Base-by-base conservation (phyloP, 148 eudicot genomes). In the Beta vulgaris region DNA sequence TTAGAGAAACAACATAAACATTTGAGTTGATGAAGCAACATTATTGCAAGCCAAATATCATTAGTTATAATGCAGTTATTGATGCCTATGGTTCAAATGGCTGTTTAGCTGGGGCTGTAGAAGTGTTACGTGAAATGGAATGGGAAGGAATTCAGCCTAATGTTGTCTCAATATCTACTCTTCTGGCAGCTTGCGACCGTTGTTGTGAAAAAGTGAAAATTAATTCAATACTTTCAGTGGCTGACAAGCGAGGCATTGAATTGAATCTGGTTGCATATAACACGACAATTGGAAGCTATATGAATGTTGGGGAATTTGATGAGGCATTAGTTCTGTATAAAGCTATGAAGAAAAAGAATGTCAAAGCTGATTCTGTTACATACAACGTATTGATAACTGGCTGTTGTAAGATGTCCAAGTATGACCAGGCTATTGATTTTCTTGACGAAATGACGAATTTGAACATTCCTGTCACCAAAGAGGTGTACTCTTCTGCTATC, bases 61-160 rank as follows among this genome's bases (percentile, higher is more conserved):
- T 94, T 29, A 87, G 78, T 83, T 94, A 86, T 69, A 94, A 94
- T 86, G 96, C 97, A 14, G 87, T 94, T 28, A 92, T 94, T 73
- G 93, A 94, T 83, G 97, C 98, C n/a, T 91, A 86, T 78, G 97
- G 97, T 77, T 88, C 98, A 61, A 94, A 81, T 76, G 93, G 97
- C 36, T 63, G 77, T 79, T 80, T 90, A 77, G 83, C 88, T 48
- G 88, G 92, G 81, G 97, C 98, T 54, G 90, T 92, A 68, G 91
- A 85, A 40, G 82, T 91, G 76, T 82, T 94, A 57, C 92, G 75
- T 73, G 98, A 90, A 62, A 94, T 94, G 98, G 98, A 94, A 83
- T 67, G 82, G 61, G 87, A 76, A 21, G 93, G 91, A 4, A 75
- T 91, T 68, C 85, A 82, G 68, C 98, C 98, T 71, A 94, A 94